Evolutionary conservation across 257 asterid species (phyloP), one percentile per base, ranked within the genome.

Genomic region (Datura wrightii): DNA sequence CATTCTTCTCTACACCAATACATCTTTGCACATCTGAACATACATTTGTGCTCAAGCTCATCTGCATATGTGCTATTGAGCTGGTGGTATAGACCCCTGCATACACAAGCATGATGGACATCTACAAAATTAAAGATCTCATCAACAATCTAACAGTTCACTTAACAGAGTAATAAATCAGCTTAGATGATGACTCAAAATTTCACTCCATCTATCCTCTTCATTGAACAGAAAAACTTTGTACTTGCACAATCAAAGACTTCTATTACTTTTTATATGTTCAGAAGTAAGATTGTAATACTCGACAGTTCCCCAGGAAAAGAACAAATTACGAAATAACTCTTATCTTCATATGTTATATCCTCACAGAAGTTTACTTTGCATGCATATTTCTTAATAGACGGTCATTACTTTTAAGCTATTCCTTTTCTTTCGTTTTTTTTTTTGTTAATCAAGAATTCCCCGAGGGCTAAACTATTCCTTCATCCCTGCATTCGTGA

Each of bases 1-100:
- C 39, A 48, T 74, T 74, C 10, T 50, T 76, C 58, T 53, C 60
- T 50, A 76, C 11, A 50, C 42, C 44, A n/a, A 48, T 19, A 74
- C 80, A 46, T 46, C 80, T 24, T 19, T 74, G 80, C 19, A 15
- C 36, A 48, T 50, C 56, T 53, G 24, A 19, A 50, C 62, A 76
- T 50, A 50, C 24, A 76, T 6, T 14, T 46, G 80, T 46, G 59
- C n/a, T 48, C 80, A 74, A 19, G 42, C 42, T 34, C 18, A 74
- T 74, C 80, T 19, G 41, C 80, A 19, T 10, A 74, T 48, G 42
- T 71, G 80, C 80, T 72, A 6, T 56, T 44, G 80, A 50, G 9
- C 46, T 72, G n/a, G 39, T 70, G 79, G 36, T 13, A 44, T n/a
- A 11, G 5, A 72, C 18, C 5, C 79, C 56, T 10, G 36, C 37